Percentiles rank a stretch among this genome's conserved stretches.
Evolutionary conservation across 2,329 filamentous ascomycete species (phyloP).

Genomic region (Ophiostoma ulmi): DNA sequence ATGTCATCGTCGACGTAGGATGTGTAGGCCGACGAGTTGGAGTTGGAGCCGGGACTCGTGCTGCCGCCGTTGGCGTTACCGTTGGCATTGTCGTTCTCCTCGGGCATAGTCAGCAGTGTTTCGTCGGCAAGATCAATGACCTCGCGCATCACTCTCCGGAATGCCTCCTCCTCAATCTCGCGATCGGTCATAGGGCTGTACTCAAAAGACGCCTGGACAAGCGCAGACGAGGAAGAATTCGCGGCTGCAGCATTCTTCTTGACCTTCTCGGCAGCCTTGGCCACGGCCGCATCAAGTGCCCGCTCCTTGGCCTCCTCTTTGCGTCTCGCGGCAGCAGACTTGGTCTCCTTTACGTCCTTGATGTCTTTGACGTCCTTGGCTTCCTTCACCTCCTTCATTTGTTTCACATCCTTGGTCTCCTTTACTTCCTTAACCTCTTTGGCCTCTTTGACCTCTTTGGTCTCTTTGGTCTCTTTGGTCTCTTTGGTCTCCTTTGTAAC

Average conservation of each 20-base stretch:
- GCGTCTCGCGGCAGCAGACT: slow-evolving; percentile 9
- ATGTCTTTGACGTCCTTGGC: slow-evolving; percentile 24
- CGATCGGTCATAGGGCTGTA: slow-evolving; percentile 2
- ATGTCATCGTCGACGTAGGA: not conserved
- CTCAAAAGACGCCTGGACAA: not conserved
- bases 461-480: slow-evolving; percentile 29
- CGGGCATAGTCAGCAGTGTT: slow-evolving; percentile 9
- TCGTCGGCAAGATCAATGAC: slow-evolving; percentile 20
- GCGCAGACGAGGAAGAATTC: not conserved
- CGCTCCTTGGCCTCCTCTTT: slow-evolving; percentile 20
- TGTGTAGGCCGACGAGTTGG: not conserved
- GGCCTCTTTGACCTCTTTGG: slow-evolving; percentile 31
- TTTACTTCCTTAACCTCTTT: slow-evolving; percentile 29
- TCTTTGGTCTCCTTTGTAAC: slow-evolving; percentile 25
- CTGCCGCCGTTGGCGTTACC: not conserved
- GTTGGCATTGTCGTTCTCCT: not conserved
- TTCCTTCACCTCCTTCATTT: not conserved
- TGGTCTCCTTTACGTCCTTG: slow-evolving; percentile 15
- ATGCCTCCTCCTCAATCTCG: slow-evolving; percentile 22
- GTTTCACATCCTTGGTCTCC: slow-evolving; percentile 10
- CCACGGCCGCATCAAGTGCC: slow-evolving; percentile 8
- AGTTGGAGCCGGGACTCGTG: not conserved
- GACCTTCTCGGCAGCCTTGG: slow-evolving; percentile 15
- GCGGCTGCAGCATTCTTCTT: slow-evolving; percentile 15
- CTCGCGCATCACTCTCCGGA: slow-evolving; percentile 18